A percentile compares a stretch with the other conserved stretches of the same genome.
Evolutionary conservation across 2,329 filamentous ascomycete genomes (phyloP).

Genomic region (Sarocladiaceae sp.): DNA sequence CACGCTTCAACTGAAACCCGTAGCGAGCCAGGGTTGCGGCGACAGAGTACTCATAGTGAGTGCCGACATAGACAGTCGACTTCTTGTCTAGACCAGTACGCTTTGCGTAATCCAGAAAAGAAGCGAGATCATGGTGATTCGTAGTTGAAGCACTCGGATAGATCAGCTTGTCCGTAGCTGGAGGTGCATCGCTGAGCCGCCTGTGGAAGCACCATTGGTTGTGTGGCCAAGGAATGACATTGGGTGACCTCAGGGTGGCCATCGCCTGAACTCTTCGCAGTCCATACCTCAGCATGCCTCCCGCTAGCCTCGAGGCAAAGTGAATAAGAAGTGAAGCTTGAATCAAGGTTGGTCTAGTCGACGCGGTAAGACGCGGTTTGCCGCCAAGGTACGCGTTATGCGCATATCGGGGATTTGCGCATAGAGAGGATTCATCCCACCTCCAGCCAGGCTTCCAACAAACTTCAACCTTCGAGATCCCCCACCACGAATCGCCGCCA

Average conservation of each 20-base stretch:
- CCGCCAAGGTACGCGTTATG: too few relatives aligned
- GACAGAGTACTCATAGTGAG: slow-evolving; percentile 69
- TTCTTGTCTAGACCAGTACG: slow-evolving; percentile 46
- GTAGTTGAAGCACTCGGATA: slow-evolving; percentile 40
- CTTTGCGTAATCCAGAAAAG: slow-evolving; percentile 59
- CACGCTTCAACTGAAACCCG: slow-evolving; percentile 58
- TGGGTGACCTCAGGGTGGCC: neutral
- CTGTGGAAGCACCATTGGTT: neutral
- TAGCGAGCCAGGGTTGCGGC: slow-evolving; percentile 48
- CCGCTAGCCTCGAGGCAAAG: too few relatives aligned
- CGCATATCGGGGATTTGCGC: neutral
- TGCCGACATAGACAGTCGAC: slow-evolving; percentile 62
- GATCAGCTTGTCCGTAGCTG: slow-evolving; percentile 14
- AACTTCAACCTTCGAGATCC: neutral
- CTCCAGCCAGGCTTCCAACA: neutral
- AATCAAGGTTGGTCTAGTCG: too few relatives aligned
- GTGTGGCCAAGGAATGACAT: neutral
- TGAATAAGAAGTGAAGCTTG: too few relatives aligned
- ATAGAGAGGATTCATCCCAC: slow-evolving; percentile 4
- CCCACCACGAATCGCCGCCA: neutral
- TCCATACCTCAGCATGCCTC: slow-evolving; percentile 7
- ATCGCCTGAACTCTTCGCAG: neutral
- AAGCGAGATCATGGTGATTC: slow-evolving; percentile 56
- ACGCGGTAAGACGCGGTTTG: too few relatives aligned
- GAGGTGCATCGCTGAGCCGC: neutral